A percentile compares a stretch with the other conserved stretches of the same genome.
phyloP scores from a whole-genome alignment of 805 yeast species.

The Pichia phayaonensis region DNA sequence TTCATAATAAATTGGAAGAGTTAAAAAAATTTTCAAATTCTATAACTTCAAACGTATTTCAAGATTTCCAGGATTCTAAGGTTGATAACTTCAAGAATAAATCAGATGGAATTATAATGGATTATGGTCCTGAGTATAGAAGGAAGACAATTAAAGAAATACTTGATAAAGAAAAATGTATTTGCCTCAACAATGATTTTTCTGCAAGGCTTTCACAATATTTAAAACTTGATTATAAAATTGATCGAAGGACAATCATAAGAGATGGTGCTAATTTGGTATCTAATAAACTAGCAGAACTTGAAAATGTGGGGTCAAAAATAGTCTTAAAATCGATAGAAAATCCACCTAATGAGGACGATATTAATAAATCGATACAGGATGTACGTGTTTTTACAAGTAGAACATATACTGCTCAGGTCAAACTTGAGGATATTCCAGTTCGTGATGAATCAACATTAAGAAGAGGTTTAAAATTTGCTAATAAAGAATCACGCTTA shows the following conservation, averaged over 20 bases:
- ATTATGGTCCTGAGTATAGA: slow-evolving; percentile 24
- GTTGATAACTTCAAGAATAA: neutral
- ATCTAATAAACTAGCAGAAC: slow-evolving; percentile 20
- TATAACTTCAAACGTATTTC: neutral
- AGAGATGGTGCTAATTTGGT: slow-evolving; percentile 36
- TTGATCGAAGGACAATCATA: slow-evolving; percentile 49
- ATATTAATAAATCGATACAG: slow-evolving; percentile 2
- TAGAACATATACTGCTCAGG: slow-evolving; percentile 9
- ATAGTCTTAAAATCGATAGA: slow-evolving; percentile 9
- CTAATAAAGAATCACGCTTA: slow-evolving; percentile 9
- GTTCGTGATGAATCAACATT: slow-evolving; percentile 6
- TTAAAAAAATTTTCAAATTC: neutral
- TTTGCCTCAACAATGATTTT: slow-evolving; percentile 35
- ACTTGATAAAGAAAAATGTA: slow-evolving; percentile 38
- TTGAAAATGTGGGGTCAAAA: slow-evolving; percentile 8
- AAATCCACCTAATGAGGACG: slow-evolving; percentile 15
- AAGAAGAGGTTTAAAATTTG: slow-evolving; percentile 9
- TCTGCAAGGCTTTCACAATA: slow-evolving; percentile 33
- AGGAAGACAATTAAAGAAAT: slow-evolving; percentile 30
- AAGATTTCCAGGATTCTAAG: neutral
- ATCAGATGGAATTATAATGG: slow-evolving; percentile 10
- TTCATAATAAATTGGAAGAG: neutral
- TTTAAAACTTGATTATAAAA: slow-evolving; percentile 30
- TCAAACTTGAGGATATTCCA: slow-evolving; percentile 7
- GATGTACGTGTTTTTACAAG: neutral